These are phyloP conservation scores for Boletellus sp. DNA, from an alignment of 768 basidiomycete genomes.

Conservation along the genomic window DNA sequence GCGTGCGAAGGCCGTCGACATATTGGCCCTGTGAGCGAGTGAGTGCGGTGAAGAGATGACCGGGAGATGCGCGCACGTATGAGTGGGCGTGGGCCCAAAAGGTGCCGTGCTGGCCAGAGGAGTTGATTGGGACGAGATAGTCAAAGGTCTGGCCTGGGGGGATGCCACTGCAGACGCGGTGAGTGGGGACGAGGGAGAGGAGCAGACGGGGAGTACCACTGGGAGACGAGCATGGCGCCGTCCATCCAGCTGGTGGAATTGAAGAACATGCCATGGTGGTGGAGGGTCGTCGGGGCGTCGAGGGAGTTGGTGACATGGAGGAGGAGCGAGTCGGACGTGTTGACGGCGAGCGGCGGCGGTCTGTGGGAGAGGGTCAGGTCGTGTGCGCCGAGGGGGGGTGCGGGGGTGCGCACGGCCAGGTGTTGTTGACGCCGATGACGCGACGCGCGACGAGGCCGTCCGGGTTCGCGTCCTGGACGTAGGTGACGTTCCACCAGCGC, in stretches of 20 bases:
- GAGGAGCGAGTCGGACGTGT: conserved; percentile 64
- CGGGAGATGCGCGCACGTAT: conserved; percentile 24
- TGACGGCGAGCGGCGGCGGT: conserved; percentile 77
- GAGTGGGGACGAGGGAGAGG: neutral
- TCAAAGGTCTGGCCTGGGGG: conserved; percentile 68
- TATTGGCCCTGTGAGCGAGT: conserved; percentile 66
- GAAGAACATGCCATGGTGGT: conserved; percentile 96
- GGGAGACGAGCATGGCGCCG: conserved; percentile 76
- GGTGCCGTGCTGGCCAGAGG: conserved; percentile 71
- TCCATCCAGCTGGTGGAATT: conserved; percentile 86
- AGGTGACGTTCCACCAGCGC: conserved; percentile 90
- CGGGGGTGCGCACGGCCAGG: conserved; percentile 79
- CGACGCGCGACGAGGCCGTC: conserved; percentile 75
- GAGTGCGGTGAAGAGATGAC: neutral
- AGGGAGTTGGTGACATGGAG: conserved; percentile 77
- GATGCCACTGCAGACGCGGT: conserved; percentile 56
- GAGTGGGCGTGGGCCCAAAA: conserved; percentile 80
- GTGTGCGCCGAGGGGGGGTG: neutral
- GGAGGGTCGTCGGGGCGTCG: conserved; percentile 64
- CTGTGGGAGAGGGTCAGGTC: conserved; percentile 39
- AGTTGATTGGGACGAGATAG: conserved; percentile 69
- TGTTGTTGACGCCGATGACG: conserved; percentile 84
- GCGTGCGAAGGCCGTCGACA: conserved; percentile 88
- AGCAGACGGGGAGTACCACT: conserved; percentile 56
- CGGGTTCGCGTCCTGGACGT: conserved; percentile 74